Evolutionary conservation across 2,329 filamentous ascomycete species (phyloP), one percentile per base, ranked within the genome.

Genomic region (Ascochyta koolunga): DNA sequence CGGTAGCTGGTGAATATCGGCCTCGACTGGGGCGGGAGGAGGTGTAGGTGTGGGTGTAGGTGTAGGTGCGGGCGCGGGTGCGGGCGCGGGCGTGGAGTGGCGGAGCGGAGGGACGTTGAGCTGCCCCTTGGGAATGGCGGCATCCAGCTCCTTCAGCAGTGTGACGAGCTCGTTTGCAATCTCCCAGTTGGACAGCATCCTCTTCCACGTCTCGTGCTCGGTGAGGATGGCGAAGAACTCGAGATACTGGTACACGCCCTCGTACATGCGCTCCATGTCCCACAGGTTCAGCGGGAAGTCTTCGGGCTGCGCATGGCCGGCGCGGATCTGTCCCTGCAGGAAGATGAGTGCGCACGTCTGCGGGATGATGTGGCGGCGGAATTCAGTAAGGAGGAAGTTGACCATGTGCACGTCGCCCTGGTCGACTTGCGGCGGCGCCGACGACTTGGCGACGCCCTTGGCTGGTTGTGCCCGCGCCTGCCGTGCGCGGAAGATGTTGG

Each of bases 181-280:
- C 72, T 97, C 91, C 90, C 93, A 98, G 60, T 96, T 89, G 43
- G 96, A 90, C 33, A 98, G 83, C 58, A 96, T 88, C 36, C 86
- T 83, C 59, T 96, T 90, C 80, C 91, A 91, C 44, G 91, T 88
- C 37, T 88, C 83, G 65, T 93, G 89, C 68, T 96, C 93, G 0
- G 91, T 92, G 24, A 96, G 85, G 0, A 95, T 93, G 15, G 89
- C 91, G 48, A 97, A 89, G 71, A 98, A 96, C 65, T 97, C 93
- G 1, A 98, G 85, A 69, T 96, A 96, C 73, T 97, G 93, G 45
- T 93, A 91, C 1, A 98, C 86, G 0, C 93, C 93, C 68, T 98
- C 93, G 72, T 96, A 96, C 54, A 96, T 93, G 13, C 93, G 86
- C 72, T 98, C 93, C 89, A 98, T 96, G 67, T 98, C 93, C 93